phyloP scores from a whole-genome alignment of 257 asterid genomes.

The Ilex aquifolium region DNA sequence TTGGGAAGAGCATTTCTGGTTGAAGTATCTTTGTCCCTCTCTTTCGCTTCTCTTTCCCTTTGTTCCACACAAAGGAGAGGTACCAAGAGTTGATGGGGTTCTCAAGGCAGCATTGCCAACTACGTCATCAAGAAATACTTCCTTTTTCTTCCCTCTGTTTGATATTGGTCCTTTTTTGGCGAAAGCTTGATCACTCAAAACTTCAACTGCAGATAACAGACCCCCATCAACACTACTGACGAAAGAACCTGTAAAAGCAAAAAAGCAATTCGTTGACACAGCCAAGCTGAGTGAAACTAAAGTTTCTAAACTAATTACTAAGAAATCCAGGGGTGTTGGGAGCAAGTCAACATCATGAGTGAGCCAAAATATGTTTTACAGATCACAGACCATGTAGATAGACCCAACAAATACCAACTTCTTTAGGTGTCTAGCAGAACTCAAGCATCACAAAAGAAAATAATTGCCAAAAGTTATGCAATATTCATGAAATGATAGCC shows the following conservation, averaged over 20 bases:
- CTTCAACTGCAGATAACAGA: neutral
- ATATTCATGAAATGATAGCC: neutral
- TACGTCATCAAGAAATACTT: neutral
- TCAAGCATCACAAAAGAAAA: neutral
- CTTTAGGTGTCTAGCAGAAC: neutral
- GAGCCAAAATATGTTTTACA: neutral
- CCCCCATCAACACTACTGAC: neutral
- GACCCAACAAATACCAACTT: neutral
- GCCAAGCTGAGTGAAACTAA: conserved; percentile 1
- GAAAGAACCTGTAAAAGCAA: neutral
- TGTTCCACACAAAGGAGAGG: neutral
- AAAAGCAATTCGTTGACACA: neutral
- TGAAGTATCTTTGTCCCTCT: neutral
- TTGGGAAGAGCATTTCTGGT: neutral
- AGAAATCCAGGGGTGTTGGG: too few relatives aligned
- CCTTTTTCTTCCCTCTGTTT: neutral
- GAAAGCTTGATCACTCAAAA: neutral
- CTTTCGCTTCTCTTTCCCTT: neutral
- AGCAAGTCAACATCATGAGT: neutral
- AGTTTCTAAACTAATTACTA: too few relatives aligned
- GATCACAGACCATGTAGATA: too few relatives aligned
- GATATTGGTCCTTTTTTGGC: neutral
- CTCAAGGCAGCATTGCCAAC: neutral
- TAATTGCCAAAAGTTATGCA: neutral
- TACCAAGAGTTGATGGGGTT: neutral